Evolutionary conservation across 768 basidiomycete genomes (phyloP).

Genomic region (Trametes villosa): DNA sequence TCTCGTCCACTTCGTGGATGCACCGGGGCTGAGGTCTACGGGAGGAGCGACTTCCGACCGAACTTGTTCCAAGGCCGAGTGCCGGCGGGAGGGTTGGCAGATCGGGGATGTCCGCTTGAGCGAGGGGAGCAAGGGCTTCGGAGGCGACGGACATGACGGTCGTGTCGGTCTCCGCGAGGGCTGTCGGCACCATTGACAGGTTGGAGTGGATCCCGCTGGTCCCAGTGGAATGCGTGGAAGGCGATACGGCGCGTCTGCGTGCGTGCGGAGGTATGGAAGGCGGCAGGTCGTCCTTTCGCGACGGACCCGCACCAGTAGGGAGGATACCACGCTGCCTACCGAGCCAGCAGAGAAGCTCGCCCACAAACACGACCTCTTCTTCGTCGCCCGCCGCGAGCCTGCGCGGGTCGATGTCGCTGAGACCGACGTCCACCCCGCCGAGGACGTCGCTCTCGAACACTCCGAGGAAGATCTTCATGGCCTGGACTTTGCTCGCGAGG

Average conservation of each 20-base stretch:
- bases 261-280: conserved; percentile 4
- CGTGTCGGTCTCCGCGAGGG: conserved; percentile 41
- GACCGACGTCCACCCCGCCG: conserved; percentile 57
- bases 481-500: conserved; percentile 52
- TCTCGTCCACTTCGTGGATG: conserved; percentile 59
- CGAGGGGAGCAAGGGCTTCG: conserved; percentile 24
- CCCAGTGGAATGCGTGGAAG: conserved; percentile 39
- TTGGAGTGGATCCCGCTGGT: conserved; percentile 39
- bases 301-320: conserved; percentile 16
- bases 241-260: conserved; percentile 23
- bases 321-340: conserved; percentile 50
- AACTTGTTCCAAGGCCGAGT: conserved; percentile 16
- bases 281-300: conserved; percentile 6
- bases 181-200: conserved; percentile 35
- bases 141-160: conserved; percentile 32
- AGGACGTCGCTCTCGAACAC: conserved; percentile 71
- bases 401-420: conserved; percentile 67
- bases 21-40: conserved; percentile 41
- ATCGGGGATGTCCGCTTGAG: conserved; percentile 10
- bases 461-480: conserved; percentile 77
- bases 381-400: conserved; percentile 64
- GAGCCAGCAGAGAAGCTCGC: conserved; percentile 71
- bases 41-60: conserved; percentile 13
- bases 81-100: conserved; percentile 9
- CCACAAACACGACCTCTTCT: conserved; percentile 70